Percentiles rank a stretch among this genome's conserved stretches.
phyloP scores from a whole-genome alignment of 495 filamentous ascomycete genomes.

The Hypoxylon rickii region DNA sequence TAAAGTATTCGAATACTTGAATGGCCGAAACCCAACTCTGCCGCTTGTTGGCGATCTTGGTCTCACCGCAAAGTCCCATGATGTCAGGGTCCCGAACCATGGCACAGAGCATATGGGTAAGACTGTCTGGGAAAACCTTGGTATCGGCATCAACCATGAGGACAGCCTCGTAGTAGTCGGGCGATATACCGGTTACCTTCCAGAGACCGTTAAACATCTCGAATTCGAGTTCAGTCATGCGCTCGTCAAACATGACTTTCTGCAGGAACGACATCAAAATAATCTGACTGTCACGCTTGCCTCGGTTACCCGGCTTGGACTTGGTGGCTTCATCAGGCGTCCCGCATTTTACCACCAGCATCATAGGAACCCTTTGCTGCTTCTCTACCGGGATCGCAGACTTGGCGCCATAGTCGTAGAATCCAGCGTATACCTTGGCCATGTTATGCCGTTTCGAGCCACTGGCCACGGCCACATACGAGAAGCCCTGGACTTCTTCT shows the following conservation, averaged over 20 bases:
- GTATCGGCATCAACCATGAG: constrained; percentile 99
- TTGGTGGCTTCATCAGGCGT: constrained; percentile 82
- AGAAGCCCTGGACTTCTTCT: constrained; percentile 83
- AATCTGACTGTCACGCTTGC: constrained; percentile 98
- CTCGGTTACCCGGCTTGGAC: constrained; percentile 92
- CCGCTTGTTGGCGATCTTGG: constrained; percentile 98
- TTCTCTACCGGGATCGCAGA: constrained; percentile 80
- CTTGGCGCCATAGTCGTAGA: constrained; percentile 91
- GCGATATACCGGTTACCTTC: constrained; percentile 96
- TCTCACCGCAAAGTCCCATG: constrained; percentile 99
- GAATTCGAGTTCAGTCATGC: constrained; percentile 99
- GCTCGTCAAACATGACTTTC: constrained; percentile 99
- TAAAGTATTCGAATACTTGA: constrained; percentile 99
- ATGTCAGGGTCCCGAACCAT: constrained; percentile 99
- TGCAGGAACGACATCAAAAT: constrained; percentile 99
- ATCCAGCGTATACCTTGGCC: constrained; percentile 97
- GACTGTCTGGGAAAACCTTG: constrained; percentile 95
- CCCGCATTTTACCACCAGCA: constrained; percentile 94
- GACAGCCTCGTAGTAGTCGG: constrained; percentile 95
- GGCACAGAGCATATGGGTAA: constrained; percentile 98
- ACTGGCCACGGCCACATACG: constrained; percentile 94
- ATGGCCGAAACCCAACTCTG: constrained; percentile 96
- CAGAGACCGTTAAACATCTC: constrained; percentile 99
- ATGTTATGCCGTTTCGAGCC: constrained; percentile 98
- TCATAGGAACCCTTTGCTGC: constrained; percentile 99